Conservation (phyloP, 306 rosid genomes). For the Malus fusca region DNA sequence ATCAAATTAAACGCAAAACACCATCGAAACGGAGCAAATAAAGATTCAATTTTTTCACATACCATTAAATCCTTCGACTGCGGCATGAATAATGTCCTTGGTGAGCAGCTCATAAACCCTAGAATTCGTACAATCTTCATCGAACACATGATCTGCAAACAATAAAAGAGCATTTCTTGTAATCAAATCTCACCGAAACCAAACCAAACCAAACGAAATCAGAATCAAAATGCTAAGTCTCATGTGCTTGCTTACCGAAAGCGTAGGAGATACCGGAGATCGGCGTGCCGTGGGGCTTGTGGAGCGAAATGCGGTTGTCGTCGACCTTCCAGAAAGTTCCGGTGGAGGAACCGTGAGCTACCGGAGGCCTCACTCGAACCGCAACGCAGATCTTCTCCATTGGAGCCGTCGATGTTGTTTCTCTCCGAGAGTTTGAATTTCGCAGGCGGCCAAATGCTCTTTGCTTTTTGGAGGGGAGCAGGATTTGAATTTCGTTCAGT, state of each 20-base stretch:
- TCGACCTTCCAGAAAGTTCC: constrained; percentile 81
- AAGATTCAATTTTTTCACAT: not conserved
- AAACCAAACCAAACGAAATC: not conserved
- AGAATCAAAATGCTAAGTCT: not conserved
- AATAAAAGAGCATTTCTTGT: not conserved
- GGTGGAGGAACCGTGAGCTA: constrained; percentile 30
- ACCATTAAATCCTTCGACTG: constrained; percentile 90
- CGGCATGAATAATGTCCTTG: constrained; percentile 79
- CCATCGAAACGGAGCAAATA: not conserved
- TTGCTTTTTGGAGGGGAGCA: not conserved
- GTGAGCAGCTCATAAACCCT: constrained; percentile 73
- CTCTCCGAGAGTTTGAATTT: not conserved
- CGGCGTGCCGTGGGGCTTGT: constrained; percentile 73
- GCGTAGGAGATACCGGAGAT: constrained; percentile 61
- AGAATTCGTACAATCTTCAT: constrained; percentile 58
- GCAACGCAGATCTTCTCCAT: constrained; percentile 98
- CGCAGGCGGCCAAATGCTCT: constrained; percentile 6
- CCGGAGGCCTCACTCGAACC: constrained; percentile 67
- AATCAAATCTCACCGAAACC: not conserved
- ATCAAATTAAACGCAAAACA: not conserved
- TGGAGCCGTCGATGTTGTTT: not conserved
- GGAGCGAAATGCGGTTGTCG: constrained; percentile 84
- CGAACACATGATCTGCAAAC: constrained; percentile 70
- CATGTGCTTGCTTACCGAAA: constrained; percentile 44
- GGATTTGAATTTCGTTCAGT: not conserved